phyloP scores from a whole-genome alignment of 495 filamentous ascomycete genomes.

The Hypoxylon trugodes region DNA sequence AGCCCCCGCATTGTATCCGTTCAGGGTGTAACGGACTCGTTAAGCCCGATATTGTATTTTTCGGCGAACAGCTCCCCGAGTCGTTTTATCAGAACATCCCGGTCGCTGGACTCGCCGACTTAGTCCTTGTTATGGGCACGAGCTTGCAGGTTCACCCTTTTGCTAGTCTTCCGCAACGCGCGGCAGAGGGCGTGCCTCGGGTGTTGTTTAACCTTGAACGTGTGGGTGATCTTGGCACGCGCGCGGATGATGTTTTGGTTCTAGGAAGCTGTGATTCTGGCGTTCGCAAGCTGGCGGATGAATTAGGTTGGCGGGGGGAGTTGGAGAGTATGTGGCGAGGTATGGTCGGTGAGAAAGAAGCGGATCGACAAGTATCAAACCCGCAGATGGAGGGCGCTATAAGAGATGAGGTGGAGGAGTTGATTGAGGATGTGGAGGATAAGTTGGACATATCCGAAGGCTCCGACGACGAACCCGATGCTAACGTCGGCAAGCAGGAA shows the following conservation, averaged over 20 bases:
- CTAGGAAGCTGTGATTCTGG: slow-evolving; percentile 83
- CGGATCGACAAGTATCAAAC: slow-evolving; percentile 46
- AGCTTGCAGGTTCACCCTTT: slow-evolving; percentile 91
- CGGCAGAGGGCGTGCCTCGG: slow-evolving; percentile 69
- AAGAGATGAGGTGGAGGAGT: slow-evolving; percentile 43
- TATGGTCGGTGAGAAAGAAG: slow-evolving; percentile 54
- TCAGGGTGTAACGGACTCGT: slow-evolving; percentile 78
- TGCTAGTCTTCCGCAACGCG: slow-evolving; percentile 75
- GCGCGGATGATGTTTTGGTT: slow-evolving; percentile 78
- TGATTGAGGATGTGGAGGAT: slow-evolving; percentile 49
- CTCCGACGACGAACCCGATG: slow-evolving; percentile 32
- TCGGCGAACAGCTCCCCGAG: slow-evolving; percentile 76
- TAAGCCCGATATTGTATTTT: slow-evolving; percentile 98
- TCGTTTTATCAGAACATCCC: slow-evolving; percentile 69
- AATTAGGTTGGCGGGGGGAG: slow-evolving; percentile 86
- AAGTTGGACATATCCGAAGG: slow-evolving; percentile 47
- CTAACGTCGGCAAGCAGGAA: slow-evolving; percentile 39
- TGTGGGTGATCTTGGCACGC: slow-evolving; percentile 81
- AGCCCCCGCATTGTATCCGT: slow-evolving; percentile 72
- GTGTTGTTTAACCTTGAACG: slow-evolving; percentile 86
- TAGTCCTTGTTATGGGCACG: slow-evolving; percentile 91
- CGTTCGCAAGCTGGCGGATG: slow-evolving; percentile 81
- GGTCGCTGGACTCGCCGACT: slow-evolving; percentile 70
- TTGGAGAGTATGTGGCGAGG: slow-evolving; percentile 65
- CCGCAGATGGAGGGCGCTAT: slow-evolving; percentile 35